Percentiles rank a stretch among this genome's conserved stretches.
Conservation (phyloP, 2,329 filamentous ascomycete species). For the Sarocladiaceae sp. region DNA sequence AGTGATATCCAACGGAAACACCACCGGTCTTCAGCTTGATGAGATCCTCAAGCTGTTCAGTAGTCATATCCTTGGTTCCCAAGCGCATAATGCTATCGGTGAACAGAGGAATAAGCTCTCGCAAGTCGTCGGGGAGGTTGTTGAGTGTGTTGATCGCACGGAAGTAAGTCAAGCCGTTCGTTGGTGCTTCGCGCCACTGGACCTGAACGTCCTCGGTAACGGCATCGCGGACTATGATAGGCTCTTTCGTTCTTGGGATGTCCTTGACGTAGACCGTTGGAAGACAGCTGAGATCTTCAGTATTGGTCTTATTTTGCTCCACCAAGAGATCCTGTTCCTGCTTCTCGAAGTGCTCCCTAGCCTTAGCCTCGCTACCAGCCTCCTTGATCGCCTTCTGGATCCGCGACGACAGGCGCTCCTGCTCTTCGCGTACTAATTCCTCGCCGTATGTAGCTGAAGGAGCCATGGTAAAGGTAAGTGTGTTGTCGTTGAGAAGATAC, state of each 20-base stretch:
- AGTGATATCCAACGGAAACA: slow-evolving; percentile 78
- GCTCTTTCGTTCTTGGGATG: slow-evolving; percentile 74
- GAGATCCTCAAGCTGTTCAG: slow-evolving; percentile 91
- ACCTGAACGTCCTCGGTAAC: slow-evolving; percentile 61
- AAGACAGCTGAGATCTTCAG: slow-evolving; percentile 80
- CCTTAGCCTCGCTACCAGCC: slow-evolving; percentile 67
- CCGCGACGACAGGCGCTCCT: slow-evolving; percentile 66
- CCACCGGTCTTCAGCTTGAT: slow-evolving; percentile 97
- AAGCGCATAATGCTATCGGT: slow-evolving; percentile 90
- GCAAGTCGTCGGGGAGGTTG: slow-evolving; percentile 77
- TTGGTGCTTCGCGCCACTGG: slow-evolving; percentile 89
- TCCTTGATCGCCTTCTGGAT: slow-evolving; percentile 65
- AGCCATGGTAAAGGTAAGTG: slow-evolving; percentile 89
- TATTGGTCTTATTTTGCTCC: slow-evolving; percentile 79
- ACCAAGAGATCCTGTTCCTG: slow-evolving; percentile 76
- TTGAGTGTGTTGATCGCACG: slow-evolving; percentile 78
- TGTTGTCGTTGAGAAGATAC: slow-evolving; percentile 83
- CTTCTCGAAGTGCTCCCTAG: slow-evolving; percentile 66
- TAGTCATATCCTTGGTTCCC: slow-evolving; percentile 79
- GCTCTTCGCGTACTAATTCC: slow-evolving; percentile 73
- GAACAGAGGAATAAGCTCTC: slow-evolving; percentile 82
- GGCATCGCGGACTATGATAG: slow-evolving; percentile 57
- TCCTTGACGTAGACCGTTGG: slow-evolving; percentile 86
- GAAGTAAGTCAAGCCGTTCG: slow-evolving; percentile 95
- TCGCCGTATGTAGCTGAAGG: slow-evolving; percentile 73